Base-by-base conservation (phyloP, 768 basidiomycete genomes). In the Auriscalpium orientale region DNA sequence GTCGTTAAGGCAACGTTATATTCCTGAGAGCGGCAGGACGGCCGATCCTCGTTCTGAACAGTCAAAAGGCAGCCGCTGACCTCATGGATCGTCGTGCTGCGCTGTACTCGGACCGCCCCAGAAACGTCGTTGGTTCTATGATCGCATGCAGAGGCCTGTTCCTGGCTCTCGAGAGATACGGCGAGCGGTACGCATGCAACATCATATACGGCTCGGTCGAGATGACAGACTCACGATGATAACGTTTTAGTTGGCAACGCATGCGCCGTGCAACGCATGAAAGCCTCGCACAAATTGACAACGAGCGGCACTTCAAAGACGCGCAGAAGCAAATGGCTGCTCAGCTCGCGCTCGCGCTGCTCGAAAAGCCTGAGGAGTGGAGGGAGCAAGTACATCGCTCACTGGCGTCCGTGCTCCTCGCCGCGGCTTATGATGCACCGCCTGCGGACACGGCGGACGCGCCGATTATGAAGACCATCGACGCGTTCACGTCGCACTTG, bases 401-500 rank as follows among this genome's bases (percentile, higher is more conserved):
- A 13, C 8, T 51, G 3, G 51, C 56, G 38, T 57, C 56, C 10
- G 36, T 45, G 10, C 47, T 34, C 1, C 22, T 57, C 44, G 18
- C 56, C 22, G 50, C 52, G 35, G 28, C 46, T 10, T 58, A 58
- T 40, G 49, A 58, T 18, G 37, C 49, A 6, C 56, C 56, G 7
- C 46, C 51, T 10, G 36, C 53, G 13, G 38, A 50, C 48, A 44
- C 46, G 4, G 37, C 46, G n/a, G 18, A 57, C 36, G 56, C 53
- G 22, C 18, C 35, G 21, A 48, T 40, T 12, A 36, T 57, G 4
- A 45, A 49, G 33, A 21, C 21, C 10, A 56, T 58, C 45, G 44
- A 51, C 10, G 15, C 34, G 2, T 50, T 56, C 33, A 11, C 50
- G n/a, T 21, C 20, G 12, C 48, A 46, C 13, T 1, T 56, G 8